Conservation (phyloP, 2,329 filamentous ascomycete genomes). For the Gnomoniopsis smithogilvyi region DNA sequence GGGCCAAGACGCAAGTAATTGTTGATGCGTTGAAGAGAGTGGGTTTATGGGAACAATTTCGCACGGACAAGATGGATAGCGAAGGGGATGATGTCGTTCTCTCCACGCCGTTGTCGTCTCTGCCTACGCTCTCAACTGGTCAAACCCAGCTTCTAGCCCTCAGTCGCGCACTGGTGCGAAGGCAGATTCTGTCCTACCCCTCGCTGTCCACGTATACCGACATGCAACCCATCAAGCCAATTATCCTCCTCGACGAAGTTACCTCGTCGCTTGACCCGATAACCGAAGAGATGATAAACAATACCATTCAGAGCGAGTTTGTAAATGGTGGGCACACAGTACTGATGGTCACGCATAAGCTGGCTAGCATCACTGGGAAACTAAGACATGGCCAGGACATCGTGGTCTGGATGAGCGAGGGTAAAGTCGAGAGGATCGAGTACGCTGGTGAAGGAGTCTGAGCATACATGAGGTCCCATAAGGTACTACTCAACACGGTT, state of each 20-base stretch:
- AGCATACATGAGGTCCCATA: constrained; percentile 7
- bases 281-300: constrained; percentile 17
- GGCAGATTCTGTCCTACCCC: constrained; percentile 18
- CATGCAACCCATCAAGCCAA: constrained; percentile 9
- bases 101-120: constrained; percentile 25
- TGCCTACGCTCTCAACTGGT: constrained; percentile 27
- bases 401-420: constrained; percentile 20
- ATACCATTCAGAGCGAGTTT: constrained; percentile 20
- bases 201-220: background rate
- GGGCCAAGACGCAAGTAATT: constrained; percentile 35
- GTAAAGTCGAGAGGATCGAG: constrained; percentile 11
- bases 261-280: constrained; percentile 25
- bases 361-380: constrained; percentile 8
- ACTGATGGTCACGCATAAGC: constrained; percentile 24
- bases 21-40: constrained; percentile 35
- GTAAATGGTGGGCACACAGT: constrained; percentile 19
- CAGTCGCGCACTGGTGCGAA: constrained; percentile 35
- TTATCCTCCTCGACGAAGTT: constrained; percentile 36
- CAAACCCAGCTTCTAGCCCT: constrained; percentile 44
- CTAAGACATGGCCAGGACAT: constrained; percentile 14
- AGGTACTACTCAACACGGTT: too few relatives aligned
- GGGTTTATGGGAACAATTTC: constrained; percentile 21
- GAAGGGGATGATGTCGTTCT: constrained; percentile 19
- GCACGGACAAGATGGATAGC: constrained; percentile 11
- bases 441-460: background rate